Percentiles rank a stretch among this genome's conserved stretches.
These are phyloP conservation scores for Chrysanthemum lavandulifolium DNA, from an alignment of 129 eudicot genomes.

Conservation along the genomic window DNA sequence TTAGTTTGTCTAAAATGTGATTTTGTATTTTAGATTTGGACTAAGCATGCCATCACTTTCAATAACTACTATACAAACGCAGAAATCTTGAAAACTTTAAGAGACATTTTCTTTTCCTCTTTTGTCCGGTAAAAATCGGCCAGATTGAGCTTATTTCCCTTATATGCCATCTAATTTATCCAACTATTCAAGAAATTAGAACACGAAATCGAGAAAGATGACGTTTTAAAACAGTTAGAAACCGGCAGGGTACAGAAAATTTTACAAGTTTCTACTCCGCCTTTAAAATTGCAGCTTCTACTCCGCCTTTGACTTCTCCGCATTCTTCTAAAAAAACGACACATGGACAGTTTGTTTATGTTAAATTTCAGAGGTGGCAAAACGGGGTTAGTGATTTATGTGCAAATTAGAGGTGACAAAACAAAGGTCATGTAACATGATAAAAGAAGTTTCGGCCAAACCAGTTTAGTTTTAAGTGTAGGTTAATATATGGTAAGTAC, in stretches of 20 bases:
- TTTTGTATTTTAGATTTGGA: neutral
- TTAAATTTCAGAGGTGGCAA: neutral
- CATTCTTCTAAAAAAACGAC: constrained; percentile 42
- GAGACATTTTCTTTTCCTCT: constrained; percentile 17
- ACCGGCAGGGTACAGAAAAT: constrained; percentile 18
- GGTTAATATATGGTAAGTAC: too few relatives aligned
- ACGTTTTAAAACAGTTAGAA: constrained; percentile 21
- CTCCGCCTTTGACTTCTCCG: constrained; percentile 25
- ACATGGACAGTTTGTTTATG: neutral
- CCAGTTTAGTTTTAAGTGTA: neutral
- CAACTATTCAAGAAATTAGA: constrained; percentile 15
- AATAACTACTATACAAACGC: neutral
- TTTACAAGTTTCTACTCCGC: constrained; percentile 11
- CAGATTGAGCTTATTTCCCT: constrained; percentile 20
- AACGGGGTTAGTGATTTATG: neutral
- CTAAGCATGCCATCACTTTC: constrained; percentile 9
- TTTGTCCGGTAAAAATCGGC: constrained; percentile 3
- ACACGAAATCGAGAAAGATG: constrained; percentile 19
- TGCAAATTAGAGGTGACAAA: neutral
- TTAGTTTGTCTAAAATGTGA: neutral
- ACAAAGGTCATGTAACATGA: neutral
- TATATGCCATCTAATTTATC: constrained; percentile 3
- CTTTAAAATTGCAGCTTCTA: constrained; percentile 13
- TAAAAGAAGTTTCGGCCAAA: neutral
- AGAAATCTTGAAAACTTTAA: neutral